Base-by-base conservation (phyloP, 164 flowering plant species). In the Saururus chinensis region DNA sequence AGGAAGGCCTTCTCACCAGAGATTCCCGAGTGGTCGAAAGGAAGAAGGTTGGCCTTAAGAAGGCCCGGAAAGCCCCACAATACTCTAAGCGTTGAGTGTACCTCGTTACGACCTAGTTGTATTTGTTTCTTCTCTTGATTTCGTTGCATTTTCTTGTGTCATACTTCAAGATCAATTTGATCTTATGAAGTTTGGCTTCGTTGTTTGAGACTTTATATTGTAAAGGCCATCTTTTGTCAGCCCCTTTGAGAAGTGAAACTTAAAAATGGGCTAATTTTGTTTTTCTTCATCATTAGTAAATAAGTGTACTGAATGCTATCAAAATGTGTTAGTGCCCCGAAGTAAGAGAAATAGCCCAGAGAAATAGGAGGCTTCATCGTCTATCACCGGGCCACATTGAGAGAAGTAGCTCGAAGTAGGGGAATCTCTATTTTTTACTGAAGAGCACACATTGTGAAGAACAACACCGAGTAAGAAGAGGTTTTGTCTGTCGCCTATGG, bases 1-100 rank as follows among this genome's bases (percentile, higher is more conserved):
- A 78, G 69, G 89, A 88, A 76, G 95, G 95, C 23, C 91, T 93
- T 57, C 77, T 93, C 37, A 93, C 95, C 0, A 85, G 99, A 71
- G 99, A 93, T 49, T 62, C 97, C 1, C 84, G 99, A 70, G 81
- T 84, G 4, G 99, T 93, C 10, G 96, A 93, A 73, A 88, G 99
- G 82, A 93, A 93, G 85, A 90, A 93, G 73, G 83, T 66, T 51
- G 97, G 99, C 57, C 89, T 93, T 61, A 81, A 81, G 80, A 93
- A 90, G 72, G 97, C 99, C 48, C 79, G 99, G 13, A 90, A 93
- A 77, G 89, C 91, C 19, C 99, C 97, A 26, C 97, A 90, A 52
- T 86, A 48, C 70, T 83, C 88, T 7, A 86, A 86, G 53, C 96
- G 97, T 86, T 93, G 67, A 90, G 77, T 75, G 70, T 35, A 11